phyloP scores from a whole-genome alignment of 768 basidiomycete genomes.

The Russula emetica region DNA sequence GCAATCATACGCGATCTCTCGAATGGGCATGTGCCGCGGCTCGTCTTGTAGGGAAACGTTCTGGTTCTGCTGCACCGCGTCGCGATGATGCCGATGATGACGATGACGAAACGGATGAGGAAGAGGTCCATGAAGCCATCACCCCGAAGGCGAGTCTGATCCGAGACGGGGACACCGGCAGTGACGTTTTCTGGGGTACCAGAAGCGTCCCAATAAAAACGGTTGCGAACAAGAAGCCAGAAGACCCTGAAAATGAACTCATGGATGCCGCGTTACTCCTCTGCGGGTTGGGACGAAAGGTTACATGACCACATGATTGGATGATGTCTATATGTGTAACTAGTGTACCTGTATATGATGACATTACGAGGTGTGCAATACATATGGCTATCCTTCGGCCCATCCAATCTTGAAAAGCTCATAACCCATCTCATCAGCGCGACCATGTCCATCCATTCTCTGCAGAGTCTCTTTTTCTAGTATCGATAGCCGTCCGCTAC shows the following conservation, averaged over 20 bases:
- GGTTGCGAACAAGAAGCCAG: background rate
- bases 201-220: background rate
- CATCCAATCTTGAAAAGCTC: constrained; percentile 70
- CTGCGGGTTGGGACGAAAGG: constrained; percentile 29
- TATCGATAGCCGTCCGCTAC: constrained; percentile 40
- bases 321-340: constrained; percentile 21
- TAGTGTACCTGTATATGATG: constrained; percentile 35
- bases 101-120: constrained; percentile 53
- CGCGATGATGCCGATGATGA: constrained; percentile 30
- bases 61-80: constrained; percentile 15
- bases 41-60: constrained; percentile 42
- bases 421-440: constrained; percentile 69
- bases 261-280: constrained; percentile 22
- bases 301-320: constrained; percentile 42
- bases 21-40: constrained; percentile 41
- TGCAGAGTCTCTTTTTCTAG: constrained; percentile 45
- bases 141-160: constrained; percentile 45
- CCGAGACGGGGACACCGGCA: background rate
- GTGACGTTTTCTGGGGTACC: constrained; percentile 11
- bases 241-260: constrained; percentile 12
- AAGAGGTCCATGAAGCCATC: constrained; percentile 57
- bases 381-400: constrained; percentile 33
- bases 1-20: constrained; percentile 30
- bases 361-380: constrained; percentile 35
- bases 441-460: constrained; percentile 52